Evolutionary conservation across 2,329 filamentous ascomycete genomes (phyloP), one percentile per base, ranked within the genome.

Genomic region (Colletotrichum shisoi): DNA sequence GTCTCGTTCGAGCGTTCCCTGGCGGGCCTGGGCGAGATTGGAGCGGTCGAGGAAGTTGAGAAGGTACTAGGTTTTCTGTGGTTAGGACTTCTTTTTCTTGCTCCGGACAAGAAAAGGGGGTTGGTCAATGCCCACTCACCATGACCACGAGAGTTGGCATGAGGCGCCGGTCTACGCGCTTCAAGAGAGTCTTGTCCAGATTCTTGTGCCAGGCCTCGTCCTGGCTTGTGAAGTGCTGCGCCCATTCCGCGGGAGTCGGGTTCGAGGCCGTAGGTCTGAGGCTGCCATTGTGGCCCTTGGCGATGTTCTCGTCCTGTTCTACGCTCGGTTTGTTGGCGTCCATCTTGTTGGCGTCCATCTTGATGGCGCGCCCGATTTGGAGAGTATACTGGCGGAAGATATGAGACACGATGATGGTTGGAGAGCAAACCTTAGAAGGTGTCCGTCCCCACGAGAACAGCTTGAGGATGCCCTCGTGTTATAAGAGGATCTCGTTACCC

Each of bases 1-100:
- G 63, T 88, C 85, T 24, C 77, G 63, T 64, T 88, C 85, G 0
- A 88, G 76, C 0, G 80, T 80, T 0, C 83, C 84, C 39, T 86
- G 79, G 4, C 85, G 79, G 0, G 84, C 85, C 71, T 87, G 84
- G 0, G 84, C 82, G 0, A 87, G 76, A 68, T 87, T 87, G 67
- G 78, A 74, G 3, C 83, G 78, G 71, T 86, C 84, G 17, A 87
- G 78, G 70, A 84, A 86, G 74, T 85, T 85, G 65, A 87, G 77
- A 1, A 86, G 78, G 70, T 65, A 68, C 57, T 59, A 15, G 3
- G 1, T 58, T 51, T n/a, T 54, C 31, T 34, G 34, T 3, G 31
- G 24, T 31, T 1, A 42, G 9, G 3, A 27, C 31, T 9, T 27
- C 24, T 8, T 31, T 13, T 9, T 11, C 13, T 45, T 85, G 77